These are phyloP conservation scores for Emmonsiellopsis sp. DNA, from an alignment of 2,329 filamentous ascomycete genomes.

Conservation along the genomic window DNA sequence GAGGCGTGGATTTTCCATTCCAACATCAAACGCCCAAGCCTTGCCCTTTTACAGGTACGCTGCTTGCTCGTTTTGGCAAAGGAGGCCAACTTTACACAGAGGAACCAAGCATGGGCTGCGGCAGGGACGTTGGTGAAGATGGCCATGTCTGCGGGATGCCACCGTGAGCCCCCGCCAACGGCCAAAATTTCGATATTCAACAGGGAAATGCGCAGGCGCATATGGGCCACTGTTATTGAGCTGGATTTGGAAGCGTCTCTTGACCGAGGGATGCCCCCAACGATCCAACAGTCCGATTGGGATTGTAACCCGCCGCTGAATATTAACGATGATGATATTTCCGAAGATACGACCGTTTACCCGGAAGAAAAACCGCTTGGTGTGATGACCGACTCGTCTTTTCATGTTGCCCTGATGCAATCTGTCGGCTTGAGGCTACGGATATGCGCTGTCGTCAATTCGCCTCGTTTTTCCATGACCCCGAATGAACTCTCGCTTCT, in stretches of 20 bases:
- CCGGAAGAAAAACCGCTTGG: slow-evolving; percentile 21
- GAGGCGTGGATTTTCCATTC: slow-evolving; percentile 81
- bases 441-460: slow-evolving; percentile 17
- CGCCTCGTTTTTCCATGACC: slow-evolving; percentile 11
- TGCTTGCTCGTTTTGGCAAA: slow-evolving; percentile 44
- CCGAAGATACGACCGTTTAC: slow-evolving; percentile 22
- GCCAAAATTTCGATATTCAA: slow-evolving; percentile 30
- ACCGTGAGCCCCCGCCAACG: slow-evolving; percentile 30
- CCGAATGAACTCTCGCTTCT: slow-evolving; percentile 32
- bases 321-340: slow-evolving; percentile 42
- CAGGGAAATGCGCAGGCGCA: slow-evolving; percentile 41
- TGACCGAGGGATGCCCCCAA: slow-evolving; percentile 46
- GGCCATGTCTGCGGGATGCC: slow-evolving; percentile 46
- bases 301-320: slow-evolving; percentile 43
- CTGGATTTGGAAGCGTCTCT: slow-evolving; percentile 48
- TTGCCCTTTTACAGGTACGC: slow-evolving; percentile 42
- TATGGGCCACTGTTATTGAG: slow-evolving; percentile 51
- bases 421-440: slow-evolving; percentile 17
- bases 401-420: slow-evolving; percentile 21
- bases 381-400: slow-evolving; percentile 31
- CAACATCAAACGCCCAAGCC: slow-evolving; percentile 45
- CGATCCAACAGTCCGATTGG: slow-evolving; percentile 34
- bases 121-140: slow-evolving; percentile 43
- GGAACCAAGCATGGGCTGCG: slow-evolving; percentile 46
- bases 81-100: slow-evolving; percentile 42